These are phyloP conservation scores for Mariannaea elegans DNA, from an alignment of 2,329 filamentous ascomycete genomes.

Conservation along the genomic window DNA sequence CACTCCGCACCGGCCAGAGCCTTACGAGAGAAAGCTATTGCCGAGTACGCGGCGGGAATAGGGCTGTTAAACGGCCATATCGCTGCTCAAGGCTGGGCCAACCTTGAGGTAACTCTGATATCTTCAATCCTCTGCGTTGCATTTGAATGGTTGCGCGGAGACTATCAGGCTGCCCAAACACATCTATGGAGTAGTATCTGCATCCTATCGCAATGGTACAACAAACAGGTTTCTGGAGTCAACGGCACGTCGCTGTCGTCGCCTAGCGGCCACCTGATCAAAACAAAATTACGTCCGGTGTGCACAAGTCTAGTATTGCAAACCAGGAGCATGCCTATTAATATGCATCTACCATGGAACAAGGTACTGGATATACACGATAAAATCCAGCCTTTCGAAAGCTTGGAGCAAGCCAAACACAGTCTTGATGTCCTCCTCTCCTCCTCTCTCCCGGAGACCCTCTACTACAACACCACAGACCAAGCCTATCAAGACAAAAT, in stretches of 20 bases:
- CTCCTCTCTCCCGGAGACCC: slow-evolving; percentile 19
- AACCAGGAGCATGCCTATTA: slow-evolving; percentile 19
- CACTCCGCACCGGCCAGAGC: background rate
- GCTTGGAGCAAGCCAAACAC: slow-evolving; percentile 17
- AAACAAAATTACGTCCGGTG: slow-evolving; percentile 14
- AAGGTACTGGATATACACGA: background rate
- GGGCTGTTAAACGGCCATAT: slow-evolving; percentile 26
- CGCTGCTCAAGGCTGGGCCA: slow-evolving; percentile 24
- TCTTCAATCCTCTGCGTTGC: slow-evolving; percentile 30
- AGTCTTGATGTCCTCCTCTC: slow-evolving; percentile 22
- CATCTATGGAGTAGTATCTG: slow-evolving; percentile 24
- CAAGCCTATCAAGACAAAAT: background rate
- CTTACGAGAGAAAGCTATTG: slow-evolving; percentile 19
- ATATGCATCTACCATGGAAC: slow-evolving; percentile 1
- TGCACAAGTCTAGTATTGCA: slow-evolving; percentile 27
- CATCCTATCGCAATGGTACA: slow-evolving; percentile 24
- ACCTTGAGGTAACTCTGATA: slow-evolving; percentile 26
- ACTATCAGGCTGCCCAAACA: slow-evolving; percentile 25
- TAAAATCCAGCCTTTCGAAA: slow-evolving; percentile 6
- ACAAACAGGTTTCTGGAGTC: background rate
- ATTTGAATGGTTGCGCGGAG: slow-evolving; percentile 30
- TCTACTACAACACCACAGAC: background rate
- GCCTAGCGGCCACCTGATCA: slow-evolving; percentile 27
- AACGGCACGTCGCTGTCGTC: slow-evolving; percentile 26
- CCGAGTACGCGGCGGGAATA: slow-evolving; percentile 19